Conservation (phyloP, 495 filamentous ascomycete species). For the Trichocladium uniseriatum region DNA sequence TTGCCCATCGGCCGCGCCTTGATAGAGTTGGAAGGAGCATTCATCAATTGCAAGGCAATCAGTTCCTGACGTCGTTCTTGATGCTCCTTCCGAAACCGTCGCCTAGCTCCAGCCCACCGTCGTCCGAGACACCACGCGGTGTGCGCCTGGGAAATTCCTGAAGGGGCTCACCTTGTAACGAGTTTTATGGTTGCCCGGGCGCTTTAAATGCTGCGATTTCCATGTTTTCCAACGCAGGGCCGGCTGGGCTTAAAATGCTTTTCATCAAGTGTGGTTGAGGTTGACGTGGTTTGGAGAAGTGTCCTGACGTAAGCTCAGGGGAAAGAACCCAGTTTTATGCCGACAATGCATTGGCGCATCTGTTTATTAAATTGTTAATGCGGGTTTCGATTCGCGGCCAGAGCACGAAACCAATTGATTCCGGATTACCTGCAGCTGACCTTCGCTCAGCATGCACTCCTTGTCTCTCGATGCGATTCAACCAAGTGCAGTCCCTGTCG, state of each 20-base stretch:
- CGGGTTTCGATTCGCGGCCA: slow-evolving; percentile 8
- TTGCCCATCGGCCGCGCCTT: background rate
- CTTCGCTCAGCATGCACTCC: slow-evolving; percentile 11
- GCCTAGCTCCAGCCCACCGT: too few relatives aligned
- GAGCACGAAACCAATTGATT: slow-evolving; percentile 5
- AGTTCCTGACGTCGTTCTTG: too few relatives aligned
- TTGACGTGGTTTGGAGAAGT: too few relatives aligned
- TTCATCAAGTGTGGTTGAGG: too few relatives aligned
- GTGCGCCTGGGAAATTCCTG: background rate
- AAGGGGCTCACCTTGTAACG: background rate
- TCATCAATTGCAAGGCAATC: too few relatives aligned
- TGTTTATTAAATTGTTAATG: slow-evolving; percentile 1
- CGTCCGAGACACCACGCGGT: background rate
- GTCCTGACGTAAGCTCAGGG: slow-evolving; percentile 3
- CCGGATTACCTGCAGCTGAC: slow-evolving; percentile 24
- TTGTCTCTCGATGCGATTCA: slow-evolving; percentile 10
- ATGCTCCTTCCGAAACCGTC: too few relatives aligned
- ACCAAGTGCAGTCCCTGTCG: slow-evolving; percentile 9
- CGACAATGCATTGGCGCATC: background rate
- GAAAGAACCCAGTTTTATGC: background rate
- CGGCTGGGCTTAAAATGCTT: too few relatives aligned
- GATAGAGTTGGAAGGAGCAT: background rate
- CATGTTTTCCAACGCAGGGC: too few relatives aligned
- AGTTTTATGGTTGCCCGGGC: too few relatives aligned
- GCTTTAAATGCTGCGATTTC: too few relatives aligned